These are phyloP conservation scores for Dorcoceras hygrometricum DNA, from an alignment of 257 asterid species.

Conservation along the genomic window DNA sequence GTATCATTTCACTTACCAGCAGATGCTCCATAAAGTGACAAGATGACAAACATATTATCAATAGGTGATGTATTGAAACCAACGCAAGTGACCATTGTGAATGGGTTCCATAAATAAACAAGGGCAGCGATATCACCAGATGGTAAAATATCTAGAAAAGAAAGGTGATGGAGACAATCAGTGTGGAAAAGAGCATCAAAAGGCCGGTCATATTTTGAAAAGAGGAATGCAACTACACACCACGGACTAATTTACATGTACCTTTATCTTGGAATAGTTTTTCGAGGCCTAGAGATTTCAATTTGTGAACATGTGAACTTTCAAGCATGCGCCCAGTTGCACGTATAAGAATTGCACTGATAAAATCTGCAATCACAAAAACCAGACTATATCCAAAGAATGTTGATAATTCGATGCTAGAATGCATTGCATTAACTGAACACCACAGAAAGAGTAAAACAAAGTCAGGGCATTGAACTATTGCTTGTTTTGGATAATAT, in stretches of 20 bases:
- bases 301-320: constrained; percentile 43
- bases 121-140: constrained; percentile 92
- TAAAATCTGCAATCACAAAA: constrained; percentile 84
- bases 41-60: constrained; percentile 68
- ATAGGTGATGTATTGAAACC: constrained; percentile 86
- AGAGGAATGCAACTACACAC: neutral
- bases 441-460: constrained; percentile 14
- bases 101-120: constrained; percentile 93
- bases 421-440: constrained; percentile 20
- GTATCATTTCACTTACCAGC: constrained; percentile 47
- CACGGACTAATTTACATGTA: constrained; percentile 17
- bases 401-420: constrained; percentile 41
- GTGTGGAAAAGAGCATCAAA: constrained; percentile 6
- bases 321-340: constrained; percentile 68
- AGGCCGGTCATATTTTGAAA: neutral
- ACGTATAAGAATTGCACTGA: constrained; percentile 78
- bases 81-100: constrained; percentile 76
- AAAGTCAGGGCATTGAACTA: constrained; percentile 16
- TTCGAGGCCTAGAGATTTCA: constrained; percentile 58
- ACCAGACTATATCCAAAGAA: constrained; percentile 83
- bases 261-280: constrained; percentile 44
- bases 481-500: neutral
- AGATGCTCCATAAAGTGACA: constrained; percentile 87
- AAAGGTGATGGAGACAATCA: constrained; percentile 26
- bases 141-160: constrained; percentile 58